Evolutionary conservation across 352 stramenopile species (phyloP).

Genomic region (Thalassiosira mediterranea): DNA sequence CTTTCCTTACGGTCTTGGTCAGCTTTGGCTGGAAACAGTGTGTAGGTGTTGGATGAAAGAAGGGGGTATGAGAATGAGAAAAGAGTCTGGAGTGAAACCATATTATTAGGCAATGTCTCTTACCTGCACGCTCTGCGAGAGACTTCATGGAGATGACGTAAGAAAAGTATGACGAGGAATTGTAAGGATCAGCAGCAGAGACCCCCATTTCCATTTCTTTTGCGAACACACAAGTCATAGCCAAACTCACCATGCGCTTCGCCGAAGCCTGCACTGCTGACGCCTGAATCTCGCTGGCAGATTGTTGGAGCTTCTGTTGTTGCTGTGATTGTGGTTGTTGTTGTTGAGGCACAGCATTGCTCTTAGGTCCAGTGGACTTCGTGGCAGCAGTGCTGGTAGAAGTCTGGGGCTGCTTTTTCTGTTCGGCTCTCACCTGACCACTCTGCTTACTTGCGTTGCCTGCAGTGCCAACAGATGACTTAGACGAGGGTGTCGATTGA

Average conservation of each 20-base stretch:
- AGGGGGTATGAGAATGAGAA: neutral
- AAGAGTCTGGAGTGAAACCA: neutral
- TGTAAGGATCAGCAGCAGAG: no score
- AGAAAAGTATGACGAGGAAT: slow-evolving; percentile 3
- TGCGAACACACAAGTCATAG: no score
- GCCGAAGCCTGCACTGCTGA: slow-evolving; percentile 33
- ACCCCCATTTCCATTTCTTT: no score
- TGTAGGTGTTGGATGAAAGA: no score
- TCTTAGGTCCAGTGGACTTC: neutral
- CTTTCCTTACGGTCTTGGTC: slow-evolving; percentile 32
- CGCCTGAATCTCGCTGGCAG: slow-evolving; percentile 26
- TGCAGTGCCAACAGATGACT: neutral
- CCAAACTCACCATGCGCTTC: slow-evolving; percentile 35
- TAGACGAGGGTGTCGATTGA: neutral
- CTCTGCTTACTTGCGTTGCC: neutral
- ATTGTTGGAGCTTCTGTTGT: slow-evolving; percentile 6
- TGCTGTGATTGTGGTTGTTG: neutral
- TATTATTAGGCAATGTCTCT: no score
- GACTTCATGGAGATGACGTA: slow-evolving; percentile 12
- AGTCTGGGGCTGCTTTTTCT: slow-evolving; percentile 48
- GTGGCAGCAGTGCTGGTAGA: slow-evolving; percentile 6
- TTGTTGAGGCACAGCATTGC: neutral
- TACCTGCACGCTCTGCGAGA: slow-evolving; percentile 33
- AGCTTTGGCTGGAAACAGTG: slow-evolving; percentile 21
- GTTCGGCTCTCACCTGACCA: slow-evolving; percentile 18